Evolutionary conservation across 2,329 filamentous ascomycete genomes (phyloP).

Genomic region (Alternaria ventricosa): DNA sequence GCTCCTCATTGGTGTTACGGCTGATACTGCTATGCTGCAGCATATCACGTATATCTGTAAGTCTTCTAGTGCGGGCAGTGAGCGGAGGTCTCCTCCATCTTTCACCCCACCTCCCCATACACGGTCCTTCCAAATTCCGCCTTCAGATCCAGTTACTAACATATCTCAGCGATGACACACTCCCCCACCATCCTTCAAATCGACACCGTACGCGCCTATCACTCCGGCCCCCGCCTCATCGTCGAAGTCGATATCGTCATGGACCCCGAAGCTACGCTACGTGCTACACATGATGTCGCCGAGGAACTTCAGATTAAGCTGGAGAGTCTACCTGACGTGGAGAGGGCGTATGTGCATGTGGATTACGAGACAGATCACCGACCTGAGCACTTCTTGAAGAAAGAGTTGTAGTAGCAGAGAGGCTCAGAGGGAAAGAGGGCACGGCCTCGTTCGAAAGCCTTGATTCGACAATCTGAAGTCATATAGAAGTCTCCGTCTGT

Average conservation of each 20-base stretch:
- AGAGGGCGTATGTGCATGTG: conserved; percentile 94
- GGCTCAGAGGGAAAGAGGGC: too few relatives aligned
- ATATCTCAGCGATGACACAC: conserved; percentile 73
- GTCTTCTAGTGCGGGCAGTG: too few relatives aligned
- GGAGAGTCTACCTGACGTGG: conserved; percentile 88
- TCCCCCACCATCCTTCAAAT: conserved; percentile 79
- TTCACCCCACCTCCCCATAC: too few relatives aligned
- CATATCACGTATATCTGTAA: conserved; percentile 90
- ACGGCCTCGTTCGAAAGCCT: too few relatives aligned
- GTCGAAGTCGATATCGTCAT: conserved; percentile 98
- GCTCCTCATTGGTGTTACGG: conserved; percentile 86
- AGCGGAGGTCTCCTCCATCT: too few relatives aligned
- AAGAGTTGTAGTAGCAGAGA: too few relatives aligned
- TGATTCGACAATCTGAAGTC: too few relatives aligned
- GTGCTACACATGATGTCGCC: conserved; percentile 87
- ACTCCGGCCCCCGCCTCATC: conserved; percentile 85
- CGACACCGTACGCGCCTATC: conserved; percentile 94
- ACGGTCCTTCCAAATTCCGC: too few relatives aligned
- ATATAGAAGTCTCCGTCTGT: too few relatives aligned
- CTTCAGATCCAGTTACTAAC: too few relatives aligned
- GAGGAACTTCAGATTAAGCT: conserved; percentile 94
- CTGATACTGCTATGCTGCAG: conserved; percentile 84
- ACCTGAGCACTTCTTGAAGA: conserved; percentile 78
- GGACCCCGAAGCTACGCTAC: conserved; percentile 74
- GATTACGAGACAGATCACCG: conserved; percentile 97